A percentile compares a stretch with the other conserved stretches of the same genome.
These are phyloP conservation scores for Periconia digitata DNA, from an alignment of 2,329 filamentous ascomycete genomes.

Conservation along the genomic window DNA sequence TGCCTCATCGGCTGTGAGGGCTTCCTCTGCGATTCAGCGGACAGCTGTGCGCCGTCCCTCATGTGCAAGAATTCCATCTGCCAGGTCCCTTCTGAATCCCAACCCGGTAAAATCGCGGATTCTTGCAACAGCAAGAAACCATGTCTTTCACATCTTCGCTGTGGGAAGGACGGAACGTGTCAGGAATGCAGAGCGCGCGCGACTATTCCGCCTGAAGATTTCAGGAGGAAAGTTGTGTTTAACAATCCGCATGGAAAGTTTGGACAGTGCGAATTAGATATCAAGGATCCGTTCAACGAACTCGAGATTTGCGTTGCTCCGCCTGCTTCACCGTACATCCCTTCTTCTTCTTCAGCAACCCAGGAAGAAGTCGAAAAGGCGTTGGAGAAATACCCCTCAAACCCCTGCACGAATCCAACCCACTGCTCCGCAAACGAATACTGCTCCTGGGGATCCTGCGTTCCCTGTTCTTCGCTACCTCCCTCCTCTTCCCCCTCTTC, in stretches of 20 bases:
- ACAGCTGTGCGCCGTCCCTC: slow-evolving; percentile 28
- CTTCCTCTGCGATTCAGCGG: slow-evolving; percentile 30
- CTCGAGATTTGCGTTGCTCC: slow-evolving; percentile 5
- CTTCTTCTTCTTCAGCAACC: not conserved
- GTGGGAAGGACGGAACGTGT: slow-evolving; percentile 21
- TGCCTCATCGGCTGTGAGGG: slow-evolving; percentile 37
- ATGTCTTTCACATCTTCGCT: slow-evolving; percentile 31
- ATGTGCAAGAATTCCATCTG: slow-evolving; percentile 39
- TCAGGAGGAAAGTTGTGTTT: not conserved
- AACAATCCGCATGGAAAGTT: slow-evolving; percentile 14
- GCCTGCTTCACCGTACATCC: not conserved
- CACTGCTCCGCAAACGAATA: slow-evolving; percentile 30
- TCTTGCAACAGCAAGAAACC: slow-evolving; percentile 29
- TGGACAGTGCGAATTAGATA: slow-evolving; percentile 23
- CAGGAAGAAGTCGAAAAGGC: too few species aligned
- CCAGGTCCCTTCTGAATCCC: slow-evolving; percentile 14
- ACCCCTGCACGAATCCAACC: slow-evolving; percentile 24
- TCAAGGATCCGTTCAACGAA: slow-evolving; percentile 13
- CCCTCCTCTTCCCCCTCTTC: not conserved
- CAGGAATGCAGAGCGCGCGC: slow-evolving; percentile 17
- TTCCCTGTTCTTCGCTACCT: slow-evolving; percentile 15
- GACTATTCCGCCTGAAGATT: slow-evolving; percentile 16
- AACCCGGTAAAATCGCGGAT: slow-evolving; percentile 29
- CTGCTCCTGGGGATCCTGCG: slow-evolving; percentile 34
- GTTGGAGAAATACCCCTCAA: slow-evolving; percentile 17